phyloP scores from a whole-genome alignment of 106 monocot genomes.

The Dendrobium chrysotoxum region DNA sequence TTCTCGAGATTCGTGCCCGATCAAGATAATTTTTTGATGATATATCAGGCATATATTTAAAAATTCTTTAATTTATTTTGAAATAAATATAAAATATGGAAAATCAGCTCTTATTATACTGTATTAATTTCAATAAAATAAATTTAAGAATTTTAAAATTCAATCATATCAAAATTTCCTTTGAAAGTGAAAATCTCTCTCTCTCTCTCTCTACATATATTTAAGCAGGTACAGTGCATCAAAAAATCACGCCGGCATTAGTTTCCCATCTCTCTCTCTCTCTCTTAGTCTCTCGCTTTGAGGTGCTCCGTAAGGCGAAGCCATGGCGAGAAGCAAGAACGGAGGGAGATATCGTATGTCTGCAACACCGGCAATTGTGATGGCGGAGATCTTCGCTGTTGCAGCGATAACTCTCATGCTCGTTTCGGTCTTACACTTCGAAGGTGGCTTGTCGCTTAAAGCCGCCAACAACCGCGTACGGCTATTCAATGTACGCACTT shows the following conservation, averaged over 20 bases:
- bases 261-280: background rate
- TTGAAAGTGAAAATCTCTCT: too few relatives aligned
- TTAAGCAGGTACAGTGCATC: too few relatives aligned
- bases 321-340: background rate
- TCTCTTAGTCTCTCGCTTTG: background rate
- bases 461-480: slow-evolving; percentile 1
- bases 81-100: too few relatives aligned
- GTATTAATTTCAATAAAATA: too few relatives aligned
- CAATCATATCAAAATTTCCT: too few relatives aligned
- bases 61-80: too few relatives aligned
- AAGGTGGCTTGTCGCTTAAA: slow-evolving; percentile 20
- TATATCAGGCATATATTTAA: too few relatives aligned
- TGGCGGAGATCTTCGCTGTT: slow-evolving; percentile 21
- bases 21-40: too few relatives aligned
- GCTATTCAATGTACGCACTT: slow-evolving; percentile 20
- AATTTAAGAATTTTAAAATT: too few relatives aligned
- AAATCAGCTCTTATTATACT: too few relatives aligned
- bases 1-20: too few relatives aligned
- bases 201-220: too few relatives aligned
- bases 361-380: slow-evolving; percentile 9
- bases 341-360: slow-evolving; percentile 13
- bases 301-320: background rate
- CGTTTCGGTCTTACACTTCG: slow-evolving; percentile 33
- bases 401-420: slow-evolving; percentile 30
- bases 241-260: background rate